These are phyloP conservation scores for Beauveria australis DNA, from an alignment of 2,329 filamentous ascomycete genomes.

Conservation along the genomic window DNA sequence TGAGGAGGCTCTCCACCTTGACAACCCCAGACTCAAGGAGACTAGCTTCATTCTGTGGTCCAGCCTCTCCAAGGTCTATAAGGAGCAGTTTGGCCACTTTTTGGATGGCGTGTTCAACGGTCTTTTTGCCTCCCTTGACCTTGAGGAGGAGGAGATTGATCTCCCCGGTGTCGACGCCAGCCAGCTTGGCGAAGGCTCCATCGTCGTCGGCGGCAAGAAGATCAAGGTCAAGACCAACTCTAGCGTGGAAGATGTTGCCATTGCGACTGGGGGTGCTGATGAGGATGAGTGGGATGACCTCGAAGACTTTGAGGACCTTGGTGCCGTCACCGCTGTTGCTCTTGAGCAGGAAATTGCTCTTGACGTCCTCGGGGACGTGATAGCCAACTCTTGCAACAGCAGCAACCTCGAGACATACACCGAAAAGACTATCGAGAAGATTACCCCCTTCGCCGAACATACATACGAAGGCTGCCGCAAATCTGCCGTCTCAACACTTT, in stretches of 20 bases:
- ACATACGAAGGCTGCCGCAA: slow-evolving; percentile 89
- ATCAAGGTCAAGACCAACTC: slow-evolving; percentile 61
- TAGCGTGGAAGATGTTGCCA: slow-evolving; percentile 46
- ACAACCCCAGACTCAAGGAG: slow-evolving; percentile 85
- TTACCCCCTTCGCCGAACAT: slow-evolving; percentile 77
- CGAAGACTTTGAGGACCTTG: slow-evolving; percentile 76
- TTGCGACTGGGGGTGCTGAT: slow-evolving; percentile 46
- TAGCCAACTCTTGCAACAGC: slow-evolving; percentile 74
- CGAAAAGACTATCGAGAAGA: slow-evolving; percentile 75
- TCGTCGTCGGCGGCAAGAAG: slow-evolving; percentile 75
- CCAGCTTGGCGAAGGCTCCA: slow-evolving; percentile 65
- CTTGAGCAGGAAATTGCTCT: slow-evolving; percentile 97
- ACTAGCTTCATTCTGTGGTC: slow-evolving; percentile 98
- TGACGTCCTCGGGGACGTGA: slow-evolving; percentile 87
- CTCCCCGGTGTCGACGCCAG: slow-evolving; percentile 50
- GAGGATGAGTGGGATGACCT: slow-evolving; percentile 65
- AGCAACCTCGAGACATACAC: slow-evolving; percentile 71
- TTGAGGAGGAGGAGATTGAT: slow-evolving; percentile 82
- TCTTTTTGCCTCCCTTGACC: slow-evolving; percentile 75
- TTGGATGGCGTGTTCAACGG: slow-evolving; percentile 70
- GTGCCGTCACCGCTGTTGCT: slow-evolving; percentile 78
- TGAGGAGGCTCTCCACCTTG: slow-evolving; percentile 81
- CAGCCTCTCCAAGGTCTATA: slow-evolving; percentile 87
- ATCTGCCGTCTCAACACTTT: slow-evolving; percentile 82
- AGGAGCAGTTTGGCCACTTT: slow-evolving; percentile 72